Evolutionary conservation across 441 rosid genomes (phyloP), one percentile per base, ranked within the genome.

Genomic region (Mallotus repandus): DNA sequence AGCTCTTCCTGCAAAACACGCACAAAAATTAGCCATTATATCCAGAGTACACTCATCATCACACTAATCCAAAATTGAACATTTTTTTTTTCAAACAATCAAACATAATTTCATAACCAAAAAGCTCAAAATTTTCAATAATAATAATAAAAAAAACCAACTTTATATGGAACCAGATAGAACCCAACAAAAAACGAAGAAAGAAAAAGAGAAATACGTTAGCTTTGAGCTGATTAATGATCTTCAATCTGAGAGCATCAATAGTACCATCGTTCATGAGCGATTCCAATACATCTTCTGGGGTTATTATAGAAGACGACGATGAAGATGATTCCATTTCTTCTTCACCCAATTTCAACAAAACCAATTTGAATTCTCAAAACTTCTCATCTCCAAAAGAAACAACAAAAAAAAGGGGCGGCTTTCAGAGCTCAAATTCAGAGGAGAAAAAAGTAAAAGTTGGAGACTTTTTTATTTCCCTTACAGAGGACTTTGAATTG

Each of bases 201-300:
- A 41, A 72, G 62, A 57, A 68, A 69, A 71, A 71, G 80, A 65
- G 72, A 25, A 45, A 68, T 76, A 91, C 98, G 81, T 93, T 89
- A 83, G 98, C 94, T 86, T 93, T 91, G 76, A 96, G 96, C 89
- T 96, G 97, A 78, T 93, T 93, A 69, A 96, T 90, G 82, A 96
- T 93, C 86, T 90, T 91, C 80, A 90, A 84, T 68, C 99, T 87
- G 65, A 96, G 92, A 77, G 95, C 81, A 76, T 96, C 99, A 74
- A 96, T 90, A 21, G 98, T 90, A 7, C 98, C 99, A 81, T 96
- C 99, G 76, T 96, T 96, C 99, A 93, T 93, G 64, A 96, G 87
- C 25, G 94, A 89, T 83, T 91, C 98, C 70, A 96, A 82, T 25
- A 93, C 96, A 75, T 93, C 97, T 81, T 93, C 99, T 64, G 99